Conservation (phyloP, 176 grass and related monocot genomes). For the Rhynchospora tenuis region DNA sequence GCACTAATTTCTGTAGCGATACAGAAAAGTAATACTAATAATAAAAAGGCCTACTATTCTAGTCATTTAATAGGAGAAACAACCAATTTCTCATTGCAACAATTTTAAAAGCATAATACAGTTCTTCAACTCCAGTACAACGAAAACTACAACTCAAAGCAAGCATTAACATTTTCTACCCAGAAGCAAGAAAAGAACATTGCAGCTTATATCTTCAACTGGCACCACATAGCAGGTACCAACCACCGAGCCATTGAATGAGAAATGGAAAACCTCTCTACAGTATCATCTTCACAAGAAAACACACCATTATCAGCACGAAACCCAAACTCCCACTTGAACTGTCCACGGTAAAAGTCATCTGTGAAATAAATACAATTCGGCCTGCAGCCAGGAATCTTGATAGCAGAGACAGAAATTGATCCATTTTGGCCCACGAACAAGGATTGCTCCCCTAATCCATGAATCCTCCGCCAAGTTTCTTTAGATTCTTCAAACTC, state of each 20-base stretch:
- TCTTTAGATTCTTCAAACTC: background rate
- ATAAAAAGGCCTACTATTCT: too few species aligned
- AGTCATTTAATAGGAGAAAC: too few species aligned
- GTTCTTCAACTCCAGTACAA: too few species aligned
- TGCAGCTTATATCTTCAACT: background rate
- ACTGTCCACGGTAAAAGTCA: background rate
- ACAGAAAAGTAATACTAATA: too few species aligned
- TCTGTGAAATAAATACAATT: constrained; percentile 12
- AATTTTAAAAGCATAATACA: too few species aligned
- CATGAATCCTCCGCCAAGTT: background rate
- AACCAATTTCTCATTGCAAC: too few species aligned
- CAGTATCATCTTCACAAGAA: background rate
- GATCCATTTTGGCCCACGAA: background rate
- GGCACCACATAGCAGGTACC: background rate
- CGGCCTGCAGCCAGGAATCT: background rate
- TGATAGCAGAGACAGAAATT: background rate
- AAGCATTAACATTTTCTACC: too few species aligned
- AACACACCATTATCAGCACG: background rate
- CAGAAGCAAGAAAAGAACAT: too few species aligned
- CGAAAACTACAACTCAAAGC: too few species aligned
- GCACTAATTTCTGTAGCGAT: too few species aligned
- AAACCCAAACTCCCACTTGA: background rate
- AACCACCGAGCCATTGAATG: background rate
- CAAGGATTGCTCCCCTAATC: background rate
- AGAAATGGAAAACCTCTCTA: background rate